Percentiles rank a stretch among this genome's conserved stretches.
These are phyloP conservation scores for Schwanniomyces pseudopolymorphus DNA, from an alignment of 805 yeast species.

Conservation along the genomic window DNA sequence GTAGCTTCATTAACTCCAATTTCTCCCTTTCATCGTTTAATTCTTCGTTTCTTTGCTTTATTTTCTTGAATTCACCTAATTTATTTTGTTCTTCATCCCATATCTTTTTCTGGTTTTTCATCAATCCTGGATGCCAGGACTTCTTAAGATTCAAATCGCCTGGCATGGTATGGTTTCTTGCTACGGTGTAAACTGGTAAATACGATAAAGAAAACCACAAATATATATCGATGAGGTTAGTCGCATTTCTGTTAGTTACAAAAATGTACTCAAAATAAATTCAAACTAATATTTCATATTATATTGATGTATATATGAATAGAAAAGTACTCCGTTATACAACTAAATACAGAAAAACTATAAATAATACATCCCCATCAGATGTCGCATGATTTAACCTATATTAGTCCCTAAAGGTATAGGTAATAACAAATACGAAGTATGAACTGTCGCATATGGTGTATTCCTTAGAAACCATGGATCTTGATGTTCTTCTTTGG, in stretches of 20 bases:
- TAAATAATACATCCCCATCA: background rate
- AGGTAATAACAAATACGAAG: background rate
- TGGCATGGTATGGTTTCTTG: slow-evolving; percentile 37
- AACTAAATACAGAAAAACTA: slow-evolving; percentile 3
- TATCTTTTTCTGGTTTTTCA: slow-evolving; percentile 81
- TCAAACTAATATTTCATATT: background rate
- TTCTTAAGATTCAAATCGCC: slow-evolving; percentile 87
- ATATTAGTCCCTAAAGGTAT: background rate
- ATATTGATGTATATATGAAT: background rate
- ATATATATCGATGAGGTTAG: background rate
- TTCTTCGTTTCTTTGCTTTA: slow-evolving; percentile 64
- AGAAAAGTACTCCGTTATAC: slow-evolving; percentile 4
- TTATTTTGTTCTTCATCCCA: slow-evolving; percentile 82
- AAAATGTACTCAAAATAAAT: background rate
- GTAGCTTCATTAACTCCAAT: slow-evolving; percentile 51
- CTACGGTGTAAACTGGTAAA: background rate
- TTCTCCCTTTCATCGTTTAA: slow-evolving; percentile 60
- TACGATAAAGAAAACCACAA: too few relatives aligned
- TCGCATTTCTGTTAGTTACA: background rate
- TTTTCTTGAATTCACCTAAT: slow-evolving; percentile 64
- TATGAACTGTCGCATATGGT: background rate
- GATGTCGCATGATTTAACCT: slow-evolving; percentile 3
- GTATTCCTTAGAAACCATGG: slow-evolving; percentile 78
- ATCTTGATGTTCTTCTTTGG: slow-evolving; percentile 96
- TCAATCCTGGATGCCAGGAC: slow-evolving; percentile 93